Evolutionary conservation across 345 rosid genomes (phyloP).

Genomic region (Trapa bicornis): DNA sequence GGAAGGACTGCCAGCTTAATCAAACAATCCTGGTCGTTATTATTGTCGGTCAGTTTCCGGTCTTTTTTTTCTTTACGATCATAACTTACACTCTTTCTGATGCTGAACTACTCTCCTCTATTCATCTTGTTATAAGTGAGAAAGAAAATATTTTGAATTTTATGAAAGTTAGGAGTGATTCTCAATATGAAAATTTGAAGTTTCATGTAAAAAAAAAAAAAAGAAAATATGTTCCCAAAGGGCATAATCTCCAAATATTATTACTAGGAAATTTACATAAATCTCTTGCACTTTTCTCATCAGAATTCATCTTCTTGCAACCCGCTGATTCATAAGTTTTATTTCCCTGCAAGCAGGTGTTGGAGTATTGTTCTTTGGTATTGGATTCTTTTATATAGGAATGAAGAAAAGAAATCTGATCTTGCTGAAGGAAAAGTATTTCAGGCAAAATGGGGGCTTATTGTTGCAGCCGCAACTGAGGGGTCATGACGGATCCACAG

Average conservation of each 20-base stretch:
- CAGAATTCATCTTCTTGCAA: no score
- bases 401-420: slow-evolving; percentile 11
- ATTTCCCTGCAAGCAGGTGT: slow-evolving; percentile 2
- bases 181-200: no score
- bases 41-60: slow-evolving; percentile 11
- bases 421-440: slow-evolving; percentile 9
- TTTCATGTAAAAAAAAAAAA: no score
- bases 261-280: no score
- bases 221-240: no score
- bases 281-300: no score
- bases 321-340: background rate
- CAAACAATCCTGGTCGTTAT: background rate
- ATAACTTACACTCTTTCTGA: no score
- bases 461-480: slow-evolving; percentile 19
- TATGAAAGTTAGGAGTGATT: no score
- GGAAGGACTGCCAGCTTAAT: slow-evolving; percentile 13
- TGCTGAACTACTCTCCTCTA: no score
- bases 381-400: background rate
- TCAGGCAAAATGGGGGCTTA: slow-evolving; percentile 25
- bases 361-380: background rate
- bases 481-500: background rate
- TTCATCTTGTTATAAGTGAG: no score
- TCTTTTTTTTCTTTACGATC: background rate
- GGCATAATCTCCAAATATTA: no score
- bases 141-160: no score